These are phyloP conservation scores for Leptodermis oblonga DNA, from an alignment of 257 asterid species.

Conservation along the genomic window DNA sequence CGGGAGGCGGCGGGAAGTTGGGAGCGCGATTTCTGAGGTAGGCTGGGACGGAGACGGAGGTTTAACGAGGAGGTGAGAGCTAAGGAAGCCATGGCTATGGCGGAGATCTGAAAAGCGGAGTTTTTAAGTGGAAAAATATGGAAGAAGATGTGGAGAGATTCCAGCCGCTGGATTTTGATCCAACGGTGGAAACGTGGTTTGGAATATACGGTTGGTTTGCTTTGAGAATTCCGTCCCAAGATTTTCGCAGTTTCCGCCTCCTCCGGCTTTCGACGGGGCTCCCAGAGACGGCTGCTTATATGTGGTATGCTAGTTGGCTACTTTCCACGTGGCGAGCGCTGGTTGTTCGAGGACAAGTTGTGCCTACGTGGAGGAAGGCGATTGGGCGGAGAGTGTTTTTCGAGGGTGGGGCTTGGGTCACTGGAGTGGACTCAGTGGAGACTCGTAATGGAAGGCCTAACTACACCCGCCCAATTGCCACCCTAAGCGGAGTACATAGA, in stretches of 20 bases:
- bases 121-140: neutral
- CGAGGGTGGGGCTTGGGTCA: too few species aligned
- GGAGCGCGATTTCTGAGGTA: conserved; percentile 17
- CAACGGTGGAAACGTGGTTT: conserved; percentile 9
- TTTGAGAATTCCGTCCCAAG: conserved; percentile 23
- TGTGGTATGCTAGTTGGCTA: neutral
- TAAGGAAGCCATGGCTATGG: conserved; percentile 49
- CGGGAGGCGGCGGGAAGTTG: conserved; percentile 7
- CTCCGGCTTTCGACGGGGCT: neutral
- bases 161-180: conserved; percentile 3
- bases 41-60: conserved; percentile 47
- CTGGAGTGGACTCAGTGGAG: too few species aligned
- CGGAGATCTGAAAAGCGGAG: conserved; percentile 12
- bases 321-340: conserved; percentile 4
- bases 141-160: neutral
- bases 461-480: too few species aligned
- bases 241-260: conserved; percentile 21
- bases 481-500: too few species aligned
- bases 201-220: conserved; percentile 23
- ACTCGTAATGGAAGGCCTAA: too few species aligned
- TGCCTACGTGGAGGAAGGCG: neutral
- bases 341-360: neutral
- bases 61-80: conserved; percentile 48
- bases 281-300: neutral
- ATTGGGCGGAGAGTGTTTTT: neutral